Percentiles rank a stretch among this genome's conserved stretches.
These are phyloP conservation scores for Penicillium sp. DNA, from an alignment of 2,329 filamentous ascomycete species.

Conservation along the genomic window DNA sequence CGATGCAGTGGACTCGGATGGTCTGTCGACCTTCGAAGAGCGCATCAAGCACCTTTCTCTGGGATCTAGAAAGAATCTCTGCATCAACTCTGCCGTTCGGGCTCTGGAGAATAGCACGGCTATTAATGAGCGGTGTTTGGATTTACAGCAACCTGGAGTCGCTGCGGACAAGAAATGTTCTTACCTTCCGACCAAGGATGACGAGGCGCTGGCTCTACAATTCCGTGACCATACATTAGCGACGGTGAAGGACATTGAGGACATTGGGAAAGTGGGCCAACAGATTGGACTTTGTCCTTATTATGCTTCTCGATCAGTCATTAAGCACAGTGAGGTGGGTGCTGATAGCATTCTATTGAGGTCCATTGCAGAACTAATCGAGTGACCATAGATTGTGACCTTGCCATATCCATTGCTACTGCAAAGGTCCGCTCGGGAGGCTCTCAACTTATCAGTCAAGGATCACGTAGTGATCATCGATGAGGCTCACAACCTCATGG, in stretches of 20 bases:
- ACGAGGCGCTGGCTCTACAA: slow-evolving; percentile 62
- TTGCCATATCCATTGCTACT: slow-evolving; percentile 86
- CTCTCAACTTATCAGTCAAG: slow-evolving; percentile 77
- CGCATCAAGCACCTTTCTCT: slow-evolving; percentile 73
- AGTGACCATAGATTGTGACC: slow-evolving; percentile 66
- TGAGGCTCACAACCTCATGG: slow-evolving; percentile 96
- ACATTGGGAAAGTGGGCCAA: slow-evolving; percentile 71
- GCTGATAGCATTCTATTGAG: neutral
- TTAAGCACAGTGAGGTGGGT: slow-evolving; percentile 67
- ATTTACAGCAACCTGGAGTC: slow-evolving; percentile 69
- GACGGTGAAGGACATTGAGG: slow-evolving; percentile 86
- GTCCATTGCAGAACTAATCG: slow-evolving; percentile 6
- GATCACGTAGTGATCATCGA: slow-evolving; percentile 91
- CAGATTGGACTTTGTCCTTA: slow-evolving; percentile 83
- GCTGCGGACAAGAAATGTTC: slow-evolving; percentile 63
- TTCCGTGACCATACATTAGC: slow-evolving; percentile 83
- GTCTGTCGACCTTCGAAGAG: slow-evolving; percentile 45
- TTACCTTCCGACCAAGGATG: slow-evolving; percentile 73
- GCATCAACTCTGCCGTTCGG: slow-evolving; percentile 79
- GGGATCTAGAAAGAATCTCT: slow-evolving; percentile 79
- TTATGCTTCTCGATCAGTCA: slow-evolving; percentile 81
- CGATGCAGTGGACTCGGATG: slow-evolving; percentile 19
- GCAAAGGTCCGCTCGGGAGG: slow-evolving; percentile 80
- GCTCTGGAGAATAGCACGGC: slow-evolving; percentile 64
- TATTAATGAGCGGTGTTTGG: slow-evolving; percentile 89